Conservation (phyloP, 495 filamentous ascomycete genomes). For the Neurospora intermedia region DNA sequence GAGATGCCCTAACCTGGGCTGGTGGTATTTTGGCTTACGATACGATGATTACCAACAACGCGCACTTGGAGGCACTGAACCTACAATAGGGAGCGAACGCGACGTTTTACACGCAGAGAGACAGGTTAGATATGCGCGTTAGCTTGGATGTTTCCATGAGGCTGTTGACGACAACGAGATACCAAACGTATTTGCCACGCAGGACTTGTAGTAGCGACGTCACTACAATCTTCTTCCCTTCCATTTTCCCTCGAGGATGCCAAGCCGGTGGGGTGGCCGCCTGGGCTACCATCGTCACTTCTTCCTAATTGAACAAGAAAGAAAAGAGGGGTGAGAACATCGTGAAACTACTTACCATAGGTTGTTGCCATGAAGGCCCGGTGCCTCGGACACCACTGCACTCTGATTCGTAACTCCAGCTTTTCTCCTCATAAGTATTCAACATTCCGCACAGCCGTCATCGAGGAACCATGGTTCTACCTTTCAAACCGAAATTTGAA, state of each 20-base stretch:
- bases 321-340: background rate
- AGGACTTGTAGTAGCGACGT: background rate
- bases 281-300: background rate
- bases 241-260: background rate
- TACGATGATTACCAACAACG: background rate
- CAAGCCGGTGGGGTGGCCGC: background rate
- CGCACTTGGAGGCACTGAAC: background rate
- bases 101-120: background rate
- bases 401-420: background rate
- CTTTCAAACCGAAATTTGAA: background rate
- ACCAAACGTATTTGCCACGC: background rate
- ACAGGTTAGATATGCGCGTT: background rate
- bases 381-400: background rate
- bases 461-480: background rate
- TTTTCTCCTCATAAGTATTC: background rate
- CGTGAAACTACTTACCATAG: background rate
- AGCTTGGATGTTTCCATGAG: background rate
- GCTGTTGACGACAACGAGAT: background rate
- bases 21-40: background rate
- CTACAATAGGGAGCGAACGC: background rate
- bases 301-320: background rate
- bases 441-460: background rate
- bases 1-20: background rate
- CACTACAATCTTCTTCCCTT: background rate
- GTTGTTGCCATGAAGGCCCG: background rate